Base-by-base conservation (phyloP, 257 asterid genomes). In the Striga asiatica region DNA sequence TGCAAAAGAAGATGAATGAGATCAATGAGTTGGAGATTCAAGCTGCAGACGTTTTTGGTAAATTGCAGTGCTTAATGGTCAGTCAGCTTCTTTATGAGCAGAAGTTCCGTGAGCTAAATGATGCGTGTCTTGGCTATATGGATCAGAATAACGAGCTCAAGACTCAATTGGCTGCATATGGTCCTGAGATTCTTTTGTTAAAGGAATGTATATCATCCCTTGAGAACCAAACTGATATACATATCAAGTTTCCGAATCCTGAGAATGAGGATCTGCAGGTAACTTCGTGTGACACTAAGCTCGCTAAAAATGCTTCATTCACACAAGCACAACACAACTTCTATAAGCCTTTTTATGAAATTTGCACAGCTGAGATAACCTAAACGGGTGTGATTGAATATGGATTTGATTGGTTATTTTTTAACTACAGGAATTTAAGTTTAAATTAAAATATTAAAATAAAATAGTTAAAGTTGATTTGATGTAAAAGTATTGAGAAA, bases 131-230 rank as follows among this genome's bases (percentile, higher is more conserved):
- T 48, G 72, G 66, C 65, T 68, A 73, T 56, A 41, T 61, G n/a
- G 74, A 68, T 65, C 74, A 76, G 74, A 87, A 77, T 60, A 78
- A 78, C 64, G 78, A 48, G 31, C 81, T 77, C 47, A 69, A 74
- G 66, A 71, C 29, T 45, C 83, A 77, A 62, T 54, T 92, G 62
- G 79, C 79, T 23, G 84, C 83, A 50, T 78, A 41, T 71, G 73
- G 72, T 58, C 85, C 83, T 42, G 97, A 82, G 67, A 85, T 85
- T 54, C 62, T 48, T 39, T 75, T 77, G 19, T 62, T 92, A 76
- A 78, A 70, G 72, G 80, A 71, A 71, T 78, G 81, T 35, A 65
- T 88, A 62, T 79, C 80, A 17, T 83, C 94, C 47, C 79, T 88
- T 60, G 96, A 83, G 76, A 65, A 72, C 50, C 78, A 64, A 50